Conservation (phyloP, 140 eudicot genomes). For the Erigeron philadelphicus region DNA sequence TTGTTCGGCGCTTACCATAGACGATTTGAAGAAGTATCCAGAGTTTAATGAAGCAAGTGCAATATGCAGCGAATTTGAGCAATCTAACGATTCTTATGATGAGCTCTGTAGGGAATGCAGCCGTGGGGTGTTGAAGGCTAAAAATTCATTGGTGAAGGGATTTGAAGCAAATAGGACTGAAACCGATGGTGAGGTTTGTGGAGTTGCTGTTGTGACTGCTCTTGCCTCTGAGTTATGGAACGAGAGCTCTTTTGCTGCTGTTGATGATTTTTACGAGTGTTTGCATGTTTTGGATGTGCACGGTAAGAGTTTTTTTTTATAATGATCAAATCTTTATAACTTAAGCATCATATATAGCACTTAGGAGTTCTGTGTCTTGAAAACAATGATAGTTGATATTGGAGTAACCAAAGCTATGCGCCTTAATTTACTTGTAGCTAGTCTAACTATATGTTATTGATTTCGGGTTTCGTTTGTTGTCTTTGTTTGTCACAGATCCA, state of each 20-base stretch:
- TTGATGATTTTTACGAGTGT: slow-evolving; percentile 44
- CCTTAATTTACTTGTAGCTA: background rate
- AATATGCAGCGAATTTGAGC: slow-evolving; percentile 23
- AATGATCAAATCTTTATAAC: no score
- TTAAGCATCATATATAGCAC: no score
- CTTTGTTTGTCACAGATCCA: slow-evolving; percentile 37
- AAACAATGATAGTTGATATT: no score
- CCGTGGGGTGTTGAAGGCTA: slow-evolving; percentile 26
- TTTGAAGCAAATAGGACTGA: slow-evolving; percentile 10
- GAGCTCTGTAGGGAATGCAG: slow-evolving; percentile 41
- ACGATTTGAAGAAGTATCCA: background rate
- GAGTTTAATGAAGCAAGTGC: slow-evolving; percentile 16
- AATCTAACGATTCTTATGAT: slow-evolving; percentile 25
- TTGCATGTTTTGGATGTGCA: slow-evolving; percentile 37
- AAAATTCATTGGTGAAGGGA: slow-evolving; percentile 17
- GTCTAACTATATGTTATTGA: background rate
- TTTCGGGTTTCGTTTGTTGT: background rate
- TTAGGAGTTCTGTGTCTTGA: no score
- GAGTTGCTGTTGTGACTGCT: slow-evolving; percentile 45
- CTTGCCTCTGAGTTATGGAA: slow-evolving; percentile 37
- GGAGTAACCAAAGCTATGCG: no score
- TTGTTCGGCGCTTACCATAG: slow-evolving; percentile 14
- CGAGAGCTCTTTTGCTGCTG: slow-evolving; percentile 22
- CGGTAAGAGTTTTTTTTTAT: slow-evolving; percentile 31
- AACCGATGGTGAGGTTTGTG: slow-evolving; percentile 43